Base-by-base conservation (phyloP, 768 basidiomycete genomes). In the Fomitopsis serialis region DNA sequence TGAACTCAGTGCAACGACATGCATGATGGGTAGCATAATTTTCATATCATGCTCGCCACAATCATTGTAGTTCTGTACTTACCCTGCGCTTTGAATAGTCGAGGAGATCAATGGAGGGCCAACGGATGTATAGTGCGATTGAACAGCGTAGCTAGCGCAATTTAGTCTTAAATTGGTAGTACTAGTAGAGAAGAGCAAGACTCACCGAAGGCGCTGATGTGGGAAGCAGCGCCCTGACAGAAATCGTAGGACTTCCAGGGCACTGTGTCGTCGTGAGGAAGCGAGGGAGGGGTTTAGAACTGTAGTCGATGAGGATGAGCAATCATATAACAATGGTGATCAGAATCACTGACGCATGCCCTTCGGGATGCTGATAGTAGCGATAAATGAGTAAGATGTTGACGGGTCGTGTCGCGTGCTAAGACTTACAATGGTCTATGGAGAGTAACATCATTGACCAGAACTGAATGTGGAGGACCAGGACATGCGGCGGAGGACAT, bases 391-490 rank as follows among this genome's bases (percentile, higher is more conserved):
- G 29, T 6, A 32, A 32, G 6, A 32, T 11, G 11, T 32, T 5
- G 29, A 5, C 29, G 5, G 29, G 5, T 11, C 5, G 6, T 32
- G 6, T 32, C 6, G 29, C 5, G 29, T 5, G 29, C 29, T 11
- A 6, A 32, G 29, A 76, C 89, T 76, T 67, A 90, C 89, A 89
- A 92, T 15, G 86, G 87, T 49, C 89, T 77, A 66, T 91, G 80
- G 42, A 90, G 36, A 92, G 71, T 13, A 92, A 71, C 10, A 91
- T 83, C 17, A 84, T 74, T 17, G 79, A 81, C 85, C 87, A 89
- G 64, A 92, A 91, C 54, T 87, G 76, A 45, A 88, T 73, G 59
- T 91, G 86, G 46, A 91, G 70, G 42, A 79, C 77, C 17, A 90
- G 66, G 21, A 90, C 75, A 51, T 84, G 80, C 1, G 89, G 84